A percentile compares a stretch with the other conserved stretches of the same genome.
Evolutionary conservation across 768 basidiomycete genomes (phyloP).

Genomic region (Leccinum pellstonianum): DNA sequence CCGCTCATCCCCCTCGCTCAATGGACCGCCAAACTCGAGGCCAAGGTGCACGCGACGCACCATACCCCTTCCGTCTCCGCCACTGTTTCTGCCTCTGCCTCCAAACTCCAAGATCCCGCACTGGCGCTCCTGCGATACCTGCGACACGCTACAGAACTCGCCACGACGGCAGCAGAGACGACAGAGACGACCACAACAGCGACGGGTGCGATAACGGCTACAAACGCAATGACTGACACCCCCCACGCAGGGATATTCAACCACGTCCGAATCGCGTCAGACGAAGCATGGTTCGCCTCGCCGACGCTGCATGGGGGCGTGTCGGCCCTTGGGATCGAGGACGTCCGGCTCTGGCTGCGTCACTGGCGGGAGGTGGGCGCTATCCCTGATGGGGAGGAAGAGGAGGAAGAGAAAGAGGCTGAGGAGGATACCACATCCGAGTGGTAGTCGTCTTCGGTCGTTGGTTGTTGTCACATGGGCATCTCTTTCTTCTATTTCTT

Average conservation of each 20-base stretch:
- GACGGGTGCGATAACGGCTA: background rate
- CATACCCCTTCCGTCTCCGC: background rate
- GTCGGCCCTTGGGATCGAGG: background rate
- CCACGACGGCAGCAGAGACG: background rate
- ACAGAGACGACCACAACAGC: background rate
- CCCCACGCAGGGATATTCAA: background rate
- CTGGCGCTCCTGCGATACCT: conserved; percentile 4
- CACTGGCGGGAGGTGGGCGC: conserved; percentile 11
- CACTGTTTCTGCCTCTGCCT: background rate
- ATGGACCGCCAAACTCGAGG: conserved; percentile 13
- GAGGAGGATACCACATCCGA: background rate
- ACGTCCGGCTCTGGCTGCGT: conserved; percentile 10
- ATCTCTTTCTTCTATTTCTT: background rate
- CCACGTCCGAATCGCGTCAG: background rate
- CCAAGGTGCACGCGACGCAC: background rate
- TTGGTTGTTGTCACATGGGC: background rate
- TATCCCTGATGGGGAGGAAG: conserved; percentile 1
- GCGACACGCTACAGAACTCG: background rate
- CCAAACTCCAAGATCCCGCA: conserved; percentile 3
- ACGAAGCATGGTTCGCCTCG: conserved; percentile 11
- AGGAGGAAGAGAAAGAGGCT: background rate
- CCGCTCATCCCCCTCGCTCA: conserved; percentile 12
- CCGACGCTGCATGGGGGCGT: conserved; percentile 7
- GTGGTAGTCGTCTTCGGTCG: background rate
- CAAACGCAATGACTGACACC: background rate